Conservation (phyloP, 1,284 basidiomycete species). For the Hymenochaete sp. region DNA sequence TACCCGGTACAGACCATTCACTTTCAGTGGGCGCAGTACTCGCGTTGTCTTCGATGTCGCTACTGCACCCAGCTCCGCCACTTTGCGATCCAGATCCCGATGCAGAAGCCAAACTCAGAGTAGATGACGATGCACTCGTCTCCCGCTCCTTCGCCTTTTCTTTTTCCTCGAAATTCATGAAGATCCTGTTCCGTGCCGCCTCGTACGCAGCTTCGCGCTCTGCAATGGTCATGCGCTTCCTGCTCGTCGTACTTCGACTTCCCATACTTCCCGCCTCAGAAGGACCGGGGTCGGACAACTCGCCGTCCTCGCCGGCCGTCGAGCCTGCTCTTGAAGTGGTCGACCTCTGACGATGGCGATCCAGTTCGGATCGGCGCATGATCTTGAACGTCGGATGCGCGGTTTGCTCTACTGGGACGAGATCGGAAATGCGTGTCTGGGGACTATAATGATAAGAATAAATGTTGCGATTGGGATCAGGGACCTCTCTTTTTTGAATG, state of each 20-base stretch:
- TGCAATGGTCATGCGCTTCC: constrained; percentile 65
- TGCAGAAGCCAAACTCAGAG: constrained; percentile 56
- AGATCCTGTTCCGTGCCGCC: constrained; percentile 72
- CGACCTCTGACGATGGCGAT: constrained; percentile 40
- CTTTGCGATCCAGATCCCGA: constrained; percentile 48
- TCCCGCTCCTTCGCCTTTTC: constrained; percentile 66
- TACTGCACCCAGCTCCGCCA: constrained; percentile 46
- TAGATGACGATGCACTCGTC: constrained; percentile 66
- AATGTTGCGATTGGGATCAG: too few species aligned
- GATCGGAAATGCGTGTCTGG: constrained; percentile 53
- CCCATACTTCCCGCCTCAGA: constrained; percentile 70
- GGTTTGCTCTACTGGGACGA: constrained; percentile 67
- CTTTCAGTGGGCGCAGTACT: constrained; percentile 70
- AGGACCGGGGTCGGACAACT: constrained; percentile 66
- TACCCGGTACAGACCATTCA: constrained; percentile 63
- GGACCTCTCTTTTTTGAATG: too few species aligned
- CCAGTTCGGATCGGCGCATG: constrained; percentile 55
- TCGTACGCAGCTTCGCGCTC: constrained; percentile 79
- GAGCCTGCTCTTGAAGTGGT: constrained; percentile 57
- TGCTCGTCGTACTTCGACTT: constrained; percentile 53
- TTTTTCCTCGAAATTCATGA: constrained; percentile 71
- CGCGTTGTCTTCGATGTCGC: constrained; percentile 55
- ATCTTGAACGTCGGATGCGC: constrained; percentile 72
- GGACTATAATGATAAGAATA: constrained; percentile 30
- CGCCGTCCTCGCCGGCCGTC: constrained; percentile 60